Conservation (phyloP, 345 rosid species). For the Arabis alpina region DNA sequence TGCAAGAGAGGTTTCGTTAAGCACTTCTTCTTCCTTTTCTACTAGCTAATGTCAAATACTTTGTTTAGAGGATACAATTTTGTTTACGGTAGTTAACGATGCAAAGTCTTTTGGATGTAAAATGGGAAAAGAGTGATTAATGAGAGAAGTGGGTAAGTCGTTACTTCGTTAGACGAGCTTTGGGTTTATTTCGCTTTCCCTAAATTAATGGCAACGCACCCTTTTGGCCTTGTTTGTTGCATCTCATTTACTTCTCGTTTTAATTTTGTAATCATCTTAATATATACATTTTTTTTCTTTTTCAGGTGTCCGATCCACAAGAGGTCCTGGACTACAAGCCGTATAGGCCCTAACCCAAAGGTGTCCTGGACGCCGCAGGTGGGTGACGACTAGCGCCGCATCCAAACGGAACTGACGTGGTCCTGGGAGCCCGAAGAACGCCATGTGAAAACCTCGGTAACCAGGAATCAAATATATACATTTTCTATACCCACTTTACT, state of each 20-base stretch:
- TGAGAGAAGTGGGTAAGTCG: slow-evolving; percentile 25
- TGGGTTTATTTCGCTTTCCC: slow-evolving; percentile 44
- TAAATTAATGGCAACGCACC: slow-evolving; percentile 45
- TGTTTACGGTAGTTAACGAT: neutral
- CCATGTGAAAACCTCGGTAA: too few species aligned
- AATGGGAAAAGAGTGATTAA: neutral
- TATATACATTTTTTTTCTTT: too few species aligned
- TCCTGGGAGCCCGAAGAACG: too few species aligned
- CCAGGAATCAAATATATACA: too few species aligned
- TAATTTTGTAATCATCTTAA: neutral
- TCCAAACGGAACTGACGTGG: too few species aligned
- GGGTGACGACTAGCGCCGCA: too few species aligned
- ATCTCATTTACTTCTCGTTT: slow-evolving; percentile 36
- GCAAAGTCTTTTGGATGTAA: neutral
- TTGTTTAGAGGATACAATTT: neutral
- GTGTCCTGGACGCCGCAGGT: too few species aligned
- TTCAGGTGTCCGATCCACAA: too few species aligned
- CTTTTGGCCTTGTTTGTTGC: slow-evolving; percentile 37
- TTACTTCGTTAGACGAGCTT: slow-evolving; percentile 27
- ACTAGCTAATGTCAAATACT: neutral
- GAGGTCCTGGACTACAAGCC: too few species aligned
- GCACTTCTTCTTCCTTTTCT: neutral
- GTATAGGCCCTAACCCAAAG: too few species aligned
- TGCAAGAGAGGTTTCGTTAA: neutral
- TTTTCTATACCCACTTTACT: slow-evolving; percentile 24